Evolutionary conservation across 768 basidiomycete genomes (phyloP), one percentile per base, ranked within the genome.

Genomic region (Auricularia sp.): DNA sequence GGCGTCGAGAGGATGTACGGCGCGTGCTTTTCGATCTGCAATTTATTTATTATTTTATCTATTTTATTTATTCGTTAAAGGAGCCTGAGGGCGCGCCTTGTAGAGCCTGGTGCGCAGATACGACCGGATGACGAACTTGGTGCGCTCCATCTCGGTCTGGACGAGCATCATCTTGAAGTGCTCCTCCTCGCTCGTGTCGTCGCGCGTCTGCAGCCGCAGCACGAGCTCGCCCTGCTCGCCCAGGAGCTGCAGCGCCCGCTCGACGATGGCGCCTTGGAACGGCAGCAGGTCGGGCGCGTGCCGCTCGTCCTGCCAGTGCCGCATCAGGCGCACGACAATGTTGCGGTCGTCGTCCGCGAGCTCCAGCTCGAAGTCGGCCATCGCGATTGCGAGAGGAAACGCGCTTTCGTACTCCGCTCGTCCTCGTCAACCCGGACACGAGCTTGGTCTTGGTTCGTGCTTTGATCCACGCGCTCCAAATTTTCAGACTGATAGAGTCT

Each of bases 121-220:
- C 1, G 92, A 92, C 65, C 94, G 78, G 33, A 97, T 85, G 64
- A 96, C 84, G 71, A 94, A 98, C 75, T 94, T 95, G 70, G 93
- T 91, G 51, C 95, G 85, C 73, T 98, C 94, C 69, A 96, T 85
- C 75, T 98, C 94, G 0, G 92, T 95, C 76, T 95, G 92, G 0
- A 92, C 94, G 63, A 98, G 87, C 80, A 93, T 88, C 39, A 96
- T 90, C 68, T 92, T 81, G 66, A 94, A 90, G 70, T 98, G 94
- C 68, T 98, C 94, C 67, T 96, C 93, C 70, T 96, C 93, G 1
- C 89, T 92, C 2, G 91, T 88, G 44, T 85, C 83, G 0, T 92
- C 89, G 73, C 96, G 92, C 33, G 85, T 84, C 3, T 90, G 82
- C 36, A 97, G 76, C 7, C 74, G 61, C 83, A 77, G 71, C 84